phyloP scores from a whole-genome alignment of 345 rosid species.

The Pugionium cornutum region DNA sequence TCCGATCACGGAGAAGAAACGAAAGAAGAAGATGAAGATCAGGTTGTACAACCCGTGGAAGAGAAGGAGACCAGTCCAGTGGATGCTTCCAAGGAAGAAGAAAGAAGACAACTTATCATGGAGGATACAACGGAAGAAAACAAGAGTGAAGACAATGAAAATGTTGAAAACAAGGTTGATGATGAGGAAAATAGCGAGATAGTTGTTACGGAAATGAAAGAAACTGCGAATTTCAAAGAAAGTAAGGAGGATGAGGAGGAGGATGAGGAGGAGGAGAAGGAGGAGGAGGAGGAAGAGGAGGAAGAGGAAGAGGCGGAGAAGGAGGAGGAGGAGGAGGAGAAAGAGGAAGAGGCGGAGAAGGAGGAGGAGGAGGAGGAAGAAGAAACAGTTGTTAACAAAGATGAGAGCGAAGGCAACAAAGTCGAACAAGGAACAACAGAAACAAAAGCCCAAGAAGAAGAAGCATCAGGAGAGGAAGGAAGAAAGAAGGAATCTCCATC shows the following conservation, averaged over 20 bases:
- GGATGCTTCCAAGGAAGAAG: slow-evolving; percentile 25
- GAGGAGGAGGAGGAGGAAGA: background rate
- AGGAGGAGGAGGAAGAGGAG: too few relatives aligned
- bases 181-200: slow-evolving; percentile 29
- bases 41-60: slow-evolving; percentile 28
- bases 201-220: slow-evolving; percentile 2
- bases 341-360: too few relatives aligned
- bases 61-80: slow-evolving; percentile 28
- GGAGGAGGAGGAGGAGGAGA: too few relatives aligned
- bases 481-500: slow-evolving; percentile 66
- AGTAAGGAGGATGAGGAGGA: background rate
- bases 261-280: too few relatives aligned
- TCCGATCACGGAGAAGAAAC: background rate
- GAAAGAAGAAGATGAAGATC: slow-evolving; percentile 32
- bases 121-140: too few relatives aligned
- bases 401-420: slow-evolving; percentile 27
- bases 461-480: slow-evolving; percentile 21
- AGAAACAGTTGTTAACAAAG: background rate
- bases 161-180: slow-evolving; percentile 16
- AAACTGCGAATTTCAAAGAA: slow-evolving; percentile 16
- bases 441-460: slow-evolving; percentile 35
- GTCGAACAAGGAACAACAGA: slow-evolving; percentile 25
- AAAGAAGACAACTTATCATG: background rate
- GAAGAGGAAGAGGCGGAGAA: too few relatives aligned
- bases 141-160: slow-evolving; percentile 19